Conservation (phyloP, 495 filamentous ascomycete genomes). For the Hypoxylon intermedium region DNA sequence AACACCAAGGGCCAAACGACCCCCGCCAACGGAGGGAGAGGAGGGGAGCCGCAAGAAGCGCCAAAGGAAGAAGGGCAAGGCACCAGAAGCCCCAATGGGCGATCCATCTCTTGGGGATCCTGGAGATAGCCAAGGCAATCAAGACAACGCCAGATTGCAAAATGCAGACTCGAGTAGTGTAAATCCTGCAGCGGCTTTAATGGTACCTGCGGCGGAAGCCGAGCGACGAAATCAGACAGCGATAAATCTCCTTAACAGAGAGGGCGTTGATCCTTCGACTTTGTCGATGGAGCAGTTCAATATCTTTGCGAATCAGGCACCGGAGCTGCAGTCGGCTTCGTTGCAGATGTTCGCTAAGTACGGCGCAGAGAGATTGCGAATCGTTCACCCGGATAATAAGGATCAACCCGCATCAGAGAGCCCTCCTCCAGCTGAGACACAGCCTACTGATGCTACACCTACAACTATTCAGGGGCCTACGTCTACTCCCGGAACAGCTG, state of each 20-base stretch:
- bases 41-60: slow-evolving; percentile 40
- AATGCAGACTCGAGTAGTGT: not conserved
- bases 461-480: slow-evolving; percentile 1
- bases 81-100: slow-evolving; percentile 33
- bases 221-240: slow-evolving; percentile 51
- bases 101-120: not conserved
- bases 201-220: slow-evolving; percentile 52
- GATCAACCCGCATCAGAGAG: slow-evolving; percentile 29
- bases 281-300: slow-evolving; percentile 57
- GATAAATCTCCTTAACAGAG: slow-evolving; percentile 46
- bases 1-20: slow-evolving; percentile 34
- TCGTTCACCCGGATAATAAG: slow-evolving; percentile 52
- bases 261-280: slow-evolving; percentile 48
- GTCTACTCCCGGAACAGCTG: slow-evolving; percentile 5
- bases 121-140: slow-evolving; percentile 5
- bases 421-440: slow-evolving; percentile 29
- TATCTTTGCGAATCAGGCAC: slow-evolving; percentile 59
- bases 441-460: slow-evolving; percentile 12
- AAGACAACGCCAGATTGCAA: slow-evolving; percentile 18
- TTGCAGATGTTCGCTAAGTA: slow-evolving; percentile 54
- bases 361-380: slow-evolving; percentile 53
- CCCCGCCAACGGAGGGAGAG: slow-evolving; percentile 31
- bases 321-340: slow-evolving; percentile 53
- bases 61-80: slow-evolving; percentile 33
- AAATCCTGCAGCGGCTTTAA: slow-evolving; percentile 40